phyloP scores from a whole-genome alignment of 345 rosid genomes.

The Limnanthes douglasii region DNA sequence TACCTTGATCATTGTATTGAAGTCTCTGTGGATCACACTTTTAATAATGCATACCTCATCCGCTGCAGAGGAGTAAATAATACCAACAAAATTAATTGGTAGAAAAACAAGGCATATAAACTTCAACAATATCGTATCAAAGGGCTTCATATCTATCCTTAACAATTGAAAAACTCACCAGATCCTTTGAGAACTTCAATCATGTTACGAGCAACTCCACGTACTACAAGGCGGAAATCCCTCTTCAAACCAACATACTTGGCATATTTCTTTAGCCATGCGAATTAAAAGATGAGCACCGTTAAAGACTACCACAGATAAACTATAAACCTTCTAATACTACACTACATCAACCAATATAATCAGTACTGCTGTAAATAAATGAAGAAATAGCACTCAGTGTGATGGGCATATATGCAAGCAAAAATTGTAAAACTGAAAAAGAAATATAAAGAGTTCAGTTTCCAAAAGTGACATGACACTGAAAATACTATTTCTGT shows the following conservation, averaged over 20 bases:
- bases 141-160: not conserved
- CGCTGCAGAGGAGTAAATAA: constrained; percentile 32
- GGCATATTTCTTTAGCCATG: constrained; percentile 55
- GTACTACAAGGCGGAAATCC: constrained; percentile 88
- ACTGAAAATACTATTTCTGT: too few species aligned
- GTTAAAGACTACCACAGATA: not conserved
- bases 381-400: too few species aligned
- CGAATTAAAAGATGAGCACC: constrained; percentile 12
- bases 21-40: constrained; percentile 81
- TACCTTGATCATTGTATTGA: constrained; percentile 92
- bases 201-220: constrained; percentile 98
- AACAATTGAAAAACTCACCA: constrained; percentile 24
- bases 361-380: too few species aligned
- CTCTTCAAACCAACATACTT: constrained; percentile 85
- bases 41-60: constrained; percentile 89
- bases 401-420: constrained; percentile 1
- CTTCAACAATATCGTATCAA: not conserved
- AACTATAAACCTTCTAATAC: too few species aligned
- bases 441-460: too few species aligned
- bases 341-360: too few species aligned
- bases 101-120: constrained; percentile 1
- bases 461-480: too few species aligned
- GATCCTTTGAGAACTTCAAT: constrained; percentile 69
- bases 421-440: too few species aligned
- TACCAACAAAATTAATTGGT: constrained; percentile 11